Base-by-base conservation (phyloP, 768 basidiomycete genomes). In the Leccinum longicurvipes region DNA sequence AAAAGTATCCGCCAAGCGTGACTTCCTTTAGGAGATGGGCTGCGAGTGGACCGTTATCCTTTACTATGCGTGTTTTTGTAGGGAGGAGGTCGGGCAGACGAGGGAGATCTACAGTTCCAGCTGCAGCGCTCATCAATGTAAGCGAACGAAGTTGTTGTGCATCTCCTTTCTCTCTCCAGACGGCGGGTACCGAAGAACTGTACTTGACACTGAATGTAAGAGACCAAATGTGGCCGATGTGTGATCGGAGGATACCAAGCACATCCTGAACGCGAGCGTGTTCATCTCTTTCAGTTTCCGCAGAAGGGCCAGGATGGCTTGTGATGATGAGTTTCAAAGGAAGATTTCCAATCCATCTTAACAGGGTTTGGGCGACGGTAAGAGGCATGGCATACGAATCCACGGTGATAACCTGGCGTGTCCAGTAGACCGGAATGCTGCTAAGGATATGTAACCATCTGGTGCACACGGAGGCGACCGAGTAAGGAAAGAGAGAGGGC, bases 401-500 rank as follows among this genome's bases (percentile, higher is more conserved):
- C 25, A 64, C 46, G 27, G 47, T 62, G 36, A 64, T 27, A 50
- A 64, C 50, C 41, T 54, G 47, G 42, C 63, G 59, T 28, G 62
- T 63, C 63, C 62, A 63, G 51, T 56, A 63, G 21, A 49, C 59
- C 8, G 54, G 51, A n/a, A 54, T 39, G 11, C 23, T 53, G 27
- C 48, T 48, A 47, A 64, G 19, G 12, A 63, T 51, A 28, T 55
- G 63, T 5, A 52, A 44, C 62, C 62, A 63, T 27, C 60, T 49
- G 41, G 48, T 17, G 27, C 63, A 63, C 19, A 64, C 63, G 6
- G 54, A 59, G n/a, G 63, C 60, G 29, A 36, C 42, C 17, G 51
- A 47, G 27, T 55, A 59, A 7, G 51, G 58, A 28, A 53, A 60
- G 32, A 54, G 51, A 11, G 41, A 45, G 21, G 51, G 57, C 4